Evolutionary conservation across 2,329 filamentous ascomycete species (phyloP).

Genomic region (Colletotrichum sp.): DNA sequence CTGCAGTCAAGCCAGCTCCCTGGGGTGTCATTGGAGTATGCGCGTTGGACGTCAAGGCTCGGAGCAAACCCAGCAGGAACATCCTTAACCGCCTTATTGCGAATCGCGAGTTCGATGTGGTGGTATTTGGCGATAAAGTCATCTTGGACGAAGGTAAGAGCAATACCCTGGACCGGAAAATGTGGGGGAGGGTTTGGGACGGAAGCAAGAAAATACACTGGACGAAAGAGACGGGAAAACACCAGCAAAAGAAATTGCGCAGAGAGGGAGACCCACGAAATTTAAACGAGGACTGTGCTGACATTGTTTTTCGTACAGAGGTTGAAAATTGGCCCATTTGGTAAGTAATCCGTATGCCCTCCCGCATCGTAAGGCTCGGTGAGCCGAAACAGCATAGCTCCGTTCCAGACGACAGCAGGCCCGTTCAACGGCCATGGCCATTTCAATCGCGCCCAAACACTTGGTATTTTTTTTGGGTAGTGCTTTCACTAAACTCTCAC

Average conservation of each 20-base stretch:
- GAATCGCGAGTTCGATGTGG: constrained; percentile 92
- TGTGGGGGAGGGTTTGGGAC: not conserved
- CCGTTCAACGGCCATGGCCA: not conserved
- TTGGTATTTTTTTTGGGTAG: not conserved
- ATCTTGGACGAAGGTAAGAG: constrained; percentile 85
- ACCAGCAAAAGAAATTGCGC: not conserved
- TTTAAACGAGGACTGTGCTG: not conserved
- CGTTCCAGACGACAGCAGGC: constrained; percentile 13
- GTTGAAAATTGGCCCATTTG: constrained; percentile 96
- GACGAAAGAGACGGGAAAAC: not conserved
- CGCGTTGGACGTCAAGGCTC: constrained; percentile 91
- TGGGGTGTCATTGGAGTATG: constrained; percentile 86
- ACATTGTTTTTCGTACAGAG: constrained; percentile 47
- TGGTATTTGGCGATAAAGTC: constrained; percentile 98
- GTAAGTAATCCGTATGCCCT: constrained; percentile 42
- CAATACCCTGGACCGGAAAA: not conserved
- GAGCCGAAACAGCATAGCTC: constrained; percentile 37
- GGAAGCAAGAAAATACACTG: not conserved
- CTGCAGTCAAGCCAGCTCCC: constrained; percentile 59
- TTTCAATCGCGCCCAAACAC: not conserved
- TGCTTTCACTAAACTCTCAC: not conserved
- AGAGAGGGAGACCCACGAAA: not conserved
- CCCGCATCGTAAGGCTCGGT: constrained; percentile 30
- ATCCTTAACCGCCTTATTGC: constrained; percentile 92
- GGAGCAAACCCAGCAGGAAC: constrained; percentile 95